phyloP scores from a whole-genome alignment of 495 filamentous ascomycete genomes.

The Terfezia claveryi region DNA sequence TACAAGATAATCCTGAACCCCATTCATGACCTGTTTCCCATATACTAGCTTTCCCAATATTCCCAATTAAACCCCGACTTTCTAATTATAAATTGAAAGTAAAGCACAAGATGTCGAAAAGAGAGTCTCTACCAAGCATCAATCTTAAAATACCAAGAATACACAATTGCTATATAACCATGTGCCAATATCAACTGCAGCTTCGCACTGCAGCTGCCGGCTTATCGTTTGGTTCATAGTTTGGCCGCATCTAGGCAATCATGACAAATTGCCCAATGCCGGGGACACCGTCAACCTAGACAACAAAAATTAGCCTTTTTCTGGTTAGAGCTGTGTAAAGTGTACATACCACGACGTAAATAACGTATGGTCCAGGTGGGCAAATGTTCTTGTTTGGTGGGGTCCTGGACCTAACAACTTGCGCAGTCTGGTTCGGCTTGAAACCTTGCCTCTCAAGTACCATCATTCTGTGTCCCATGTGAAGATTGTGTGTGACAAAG shows the following conservation, averaged over 20 bases:
- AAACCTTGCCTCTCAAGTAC: slow-evolving; percentile 33
- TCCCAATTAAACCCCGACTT: too few relatives aligned
- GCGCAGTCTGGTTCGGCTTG: slow-evolving; percentile 21
- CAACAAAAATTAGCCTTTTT: background rate
- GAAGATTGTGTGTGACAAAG: slow-evolving; percentile 38
- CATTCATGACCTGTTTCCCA: too few relatives aligned
- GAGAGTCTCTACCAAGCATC: too few relatives aligned
- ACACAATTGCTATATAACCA: too few relatives aligned
- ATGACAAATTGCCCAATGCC: slow-evolving; percentile 31
- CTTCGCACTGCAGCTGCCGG: too few relatives aligned
- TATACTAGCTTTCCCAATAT: too few relatives aligned
- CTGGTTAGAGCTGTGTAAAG: background rate
- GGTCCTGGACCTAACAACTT: slow-evolving; percentile 29
- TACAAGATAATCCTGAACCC: too few relatives aligned
- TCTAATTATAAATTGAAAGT: too few relatives aligned
- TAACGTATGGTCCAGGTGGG: slow-evolving; percentile 37
- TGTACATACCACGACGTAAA: slow-evolving; percentile 29
- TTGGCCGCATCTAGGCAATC: slow-evolving; percentile 14
- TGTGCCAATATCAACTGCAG: too few relatives aligned
- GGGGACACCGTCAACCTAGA: slow-evolving; percentile 33
- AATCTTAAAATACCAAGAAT: too few relatives aligned
- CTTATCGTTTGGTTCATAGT: too few relatives aligned
- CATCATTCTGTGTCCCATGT: slow-evolving; percentile 41
- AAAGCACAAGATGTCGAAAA: too few relatives aligned
- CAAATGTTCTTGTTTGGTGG: slow-evolving; percentile 33